Conservation (phyloP, 73 alveolate species). For the Stentor coeruleus region DNA sequence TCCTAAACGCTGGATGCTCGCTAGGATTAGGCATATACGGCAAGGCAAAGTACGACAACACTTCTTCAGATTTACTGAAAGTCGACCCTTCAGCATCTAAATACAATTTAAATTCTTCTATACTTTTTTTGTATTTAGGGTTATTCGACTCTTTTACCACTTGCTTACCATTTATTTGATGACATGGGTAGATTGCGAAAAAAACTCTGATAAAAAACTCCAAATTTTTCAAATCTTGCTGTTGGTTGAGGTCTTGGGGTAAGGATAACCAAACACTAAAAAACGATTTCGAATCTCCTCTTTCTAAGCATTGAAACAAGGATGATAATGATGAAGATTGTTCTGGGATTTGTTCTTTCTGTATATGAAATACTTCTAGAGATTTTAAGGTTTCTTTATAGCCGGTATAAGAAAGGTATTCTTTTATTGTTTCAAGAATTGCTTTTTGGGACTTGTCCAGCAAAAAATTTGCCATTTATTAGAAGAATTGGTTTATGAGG, state of each 20-base stretch:
- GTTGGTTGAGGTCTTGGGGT: slow-evolving; percentile 27
- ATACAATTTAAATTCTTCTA: slow-evolving; percentile 82
- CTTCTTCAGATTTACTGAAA: slow-evolving; percentile 84
- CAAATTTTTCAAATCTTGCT: slow-evolving; percentile 32
- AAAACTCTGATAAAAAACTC: slow-evolving; percentile 73
- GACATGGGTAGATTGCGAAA: slow-evolving; percentile 74
- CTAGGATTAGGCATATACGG: slow-evolving; percentile 92
- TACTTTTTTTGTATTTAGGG: slow-evolving; percentile 8
- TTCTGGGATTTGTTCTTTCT: neutral
- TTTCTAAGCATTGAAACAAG: neutral
- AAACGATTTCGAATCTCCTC: slow-evolving; percentile 30
- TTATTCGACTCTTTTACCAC: slow-evolving; percentile 25
- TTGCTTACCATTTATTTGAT: slow-evolving; percentile 43
- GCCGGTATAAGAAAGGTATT: neutral
- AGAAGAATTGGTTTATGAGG: too few species aligned
- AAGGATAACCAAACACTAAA: slow-evolving; percentile 31
- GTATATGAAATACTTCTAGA: neutral
- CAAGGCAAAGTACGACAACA: slow-evolving; percentile 89
- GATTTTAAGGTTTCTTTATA: neutral
- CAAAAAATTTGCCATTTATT: slow-evolving; percentile 1
- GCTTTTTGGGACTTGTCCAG: slow-evolving; percentile 5
- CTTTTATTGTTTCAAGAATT: neutral
- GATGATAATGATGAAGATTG: neutral
- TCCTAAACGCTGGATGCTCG: slow-evolving; percentile 77
- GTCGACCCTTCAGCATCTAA: slow-evolving; percentile 85